Conservation (phyloP, 352 stramenopile genomes). For the Phytophthora podocarpi region DNA sequence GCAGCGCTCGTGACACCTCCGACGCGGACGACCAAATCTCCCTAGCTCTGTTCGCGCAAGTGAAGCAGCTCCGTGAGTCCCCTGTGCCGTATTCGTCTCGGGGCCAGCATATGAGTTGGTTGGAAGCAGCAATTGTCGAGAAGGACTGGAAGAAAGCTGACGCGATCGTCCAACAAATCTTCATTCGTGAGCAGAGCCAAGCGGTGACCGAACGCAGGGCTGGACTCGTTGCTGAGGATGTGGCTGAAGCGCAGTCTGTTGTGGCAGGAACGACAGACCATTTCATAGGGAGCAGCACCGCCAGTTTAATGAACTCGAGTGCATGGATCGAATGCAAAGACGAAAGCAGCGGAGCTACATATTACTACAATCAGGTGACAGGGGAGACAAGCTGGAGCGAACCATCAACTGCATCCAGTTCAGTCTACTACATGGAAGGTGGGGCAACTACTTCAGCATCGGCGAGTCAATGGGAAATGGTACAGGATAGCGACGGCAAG, state of each 20-base stretch:
- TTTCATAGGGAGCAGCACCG: too few species aligned
- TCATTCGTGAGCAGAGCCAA: slow-evolving; percentile 66
- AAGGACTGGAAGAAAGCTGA: slow-evolving; percentile 75
- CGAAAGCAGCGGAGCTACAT: slow-evolving; percentile 43
- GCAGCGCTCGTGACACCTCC: slow-evolving; percentile 58
- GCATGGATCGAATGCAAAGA: slow-evolving; percentile 35
- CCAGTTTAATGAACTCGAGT: too few species aligned
- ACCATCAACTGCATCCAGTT: not conserved
- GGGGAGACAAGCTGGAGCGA: slow-evolving; percentile 53
- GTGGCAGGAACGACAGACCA: too few species aligned
- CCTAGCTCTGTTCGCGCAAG: slow-evolving; percentile 56
- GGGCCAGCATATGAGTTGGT: slow-evolving; percentile 69
- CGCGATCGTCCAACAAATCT: slow-evolving; percentile 73
- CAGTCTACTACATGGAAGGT: too few species aligned
- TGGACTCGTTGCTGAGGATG: slow-evolving; percentile 18
- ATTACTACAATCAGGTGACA: slow-evolving; percentile 52
- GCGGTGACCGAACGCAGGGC: slow-evolving; percentile 26
- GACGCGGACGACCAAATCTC: slow-evolving; percentile 66
- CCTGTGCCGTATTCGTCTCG: slow-evolving; percentile 58
- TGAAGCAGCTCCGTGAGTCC: slow-evolving; percentile 51
- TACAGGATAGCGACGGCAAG: slow-evolving; percentile 34
- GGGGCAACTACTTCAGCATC: not conserved
- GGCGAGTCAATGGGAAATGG: slow-evolving; percentile 21
- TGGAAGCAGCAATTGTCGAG: slow-evolving; percentile 63
- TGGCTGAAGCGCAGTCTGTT: too few species aligned